Percentiles rank a stretch among this genome's conserved stretches.
Evolutionary conservation across 2,329 filamentous ascomycete species (phyloP).

Genomic region (Trichophaea hybrida): DNA sequence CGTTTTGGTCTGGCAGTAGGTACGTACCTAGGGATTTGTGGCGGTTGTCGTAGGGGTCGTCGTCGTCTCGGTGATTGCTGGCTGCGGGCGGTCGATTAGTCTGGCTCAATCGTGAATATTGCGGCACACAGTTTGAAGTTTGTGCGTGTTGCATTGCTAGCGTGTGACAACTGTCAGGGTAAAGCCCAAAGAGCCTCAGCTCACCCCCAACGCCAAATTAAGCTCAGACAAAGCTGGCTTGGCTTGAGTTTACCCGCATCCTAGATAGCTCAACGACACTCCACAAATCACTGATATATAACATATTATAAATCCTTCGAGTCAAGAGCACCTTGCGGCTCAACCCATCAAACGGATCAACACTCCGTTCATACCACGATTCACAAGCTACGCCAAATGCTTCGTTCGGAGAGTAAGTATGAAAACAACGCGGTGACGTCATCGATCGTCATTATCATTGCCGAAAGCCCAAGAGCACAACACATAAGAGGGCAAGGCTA

Average conservation of each 20-base stretch:
- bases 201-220: not conserved
- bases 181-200: not conserved
- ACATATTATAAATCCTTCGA: not conserved
- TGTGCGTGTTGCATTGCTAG: not conserved
- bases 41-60: slow-evolving; percentile 1
- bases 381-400: not conserved
- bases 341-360: no score
- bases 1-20: not conserved
- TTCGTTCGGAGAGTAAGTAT: not conserved
- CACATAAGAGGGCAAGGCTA: no score
- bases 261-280: not conserved
- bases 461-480: no score
- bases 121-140: not conserved
- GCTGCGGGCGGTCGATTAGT: not conserved
- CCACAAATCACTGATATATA: not conserved
- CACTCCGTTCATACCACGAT: not conserved
- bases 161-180: not conserved
- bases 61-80: slow-evolving; percentile 4
- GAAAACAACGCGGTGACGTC: not conserved
- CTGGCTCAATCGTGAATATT: not conserved
- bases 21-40: slow-evolving; percentile 4
- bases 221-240: not conserved
- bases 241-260: not conserved
- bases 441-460: not conserved
- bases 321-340: not conserved